These are phyloP conservation scores for Glonium stellatum DNA, from an alignment of 495 filamentous ascomycete genomes.

Conservation along the genomic window DNA sequence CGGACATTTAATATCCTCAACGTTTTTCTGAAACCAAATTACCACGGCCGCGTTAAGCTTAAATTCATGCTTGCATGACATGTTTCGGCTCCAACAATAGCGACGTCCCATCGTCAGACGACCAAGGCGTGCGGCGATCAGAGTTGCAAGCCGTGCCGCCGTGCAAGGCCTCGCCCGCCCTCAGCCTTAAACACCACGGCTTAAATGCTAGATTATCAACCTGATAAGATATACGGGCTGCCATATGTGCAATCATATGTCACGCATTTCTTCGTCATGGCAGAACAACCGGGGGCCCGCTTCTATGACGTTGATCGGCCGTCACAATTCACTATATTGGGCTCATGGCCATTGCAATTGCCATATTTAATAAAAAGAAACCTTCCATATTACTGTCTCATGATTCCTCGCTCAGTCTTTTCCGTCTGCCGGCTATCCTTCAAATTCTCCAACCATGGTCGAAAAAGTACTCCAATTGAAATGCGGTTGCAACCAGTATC, in stretches of 20 bases:
- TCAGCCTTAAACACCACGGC: no score
- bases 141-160: no score
- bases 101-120: no score
- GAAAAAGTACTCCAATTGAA: slow-evolving; percentile 45
- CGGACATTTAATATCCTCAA: no score
- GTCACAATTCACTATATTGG: neutral
- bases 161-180: no score
- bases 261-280: neutral
- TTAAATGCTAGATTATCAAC: neutral
- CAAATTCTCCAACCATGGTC: slow-evolving; percentile 19
- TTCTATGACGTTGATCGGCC: slow-evolving; percentile 1
- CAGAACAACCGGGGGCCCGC: neutral
- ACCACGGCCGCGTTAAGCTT: no score
- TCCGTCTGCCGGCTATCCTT: neutral
- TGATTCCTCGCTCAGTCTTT: no score
- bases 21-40: no score
- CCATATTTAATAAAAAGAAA: neutral
- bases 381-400: neutral
- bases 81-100: no score
- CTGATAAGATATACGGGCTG: neutral
- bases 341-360: neutral
- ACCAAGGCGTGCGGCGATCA: no score
- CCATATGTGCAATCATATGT: neutral
- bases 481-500: slow-evolving; percentile 50
- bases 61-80: no score